Base-by-base conservation (phyloP, 768 basidiomycete genomes). In the Sarcodon sp. region DNA sequence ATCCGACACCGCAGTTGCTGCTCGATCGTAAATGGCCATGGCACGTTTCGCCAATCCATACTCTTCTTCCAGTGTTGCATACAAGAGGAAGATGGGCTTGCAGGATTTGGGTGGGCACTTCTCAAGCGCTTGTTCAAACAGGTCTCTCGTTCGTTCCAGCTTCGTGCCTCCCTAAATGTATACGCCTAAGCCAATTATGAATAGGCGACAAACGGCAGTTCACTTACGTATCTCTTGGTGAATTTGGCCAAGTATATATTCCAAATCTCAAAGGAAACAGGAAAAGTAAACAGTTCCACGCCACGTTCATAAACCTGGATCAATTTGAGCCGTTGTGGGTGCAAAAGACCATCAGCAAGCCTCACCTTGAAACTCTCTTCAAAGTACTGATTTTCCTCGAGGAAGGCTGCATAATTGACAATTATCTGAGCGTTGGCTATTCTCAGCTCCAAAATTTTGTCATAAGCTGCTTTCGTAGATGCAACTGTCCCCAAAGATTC, bases 401-500 rank as follows among this genome's bases (percentile, higher is more conserved):
- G 67, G 74, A 98, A 99, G 4, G 86, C 79, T 2, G 96, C 93
- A 53, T 93, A 98, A 63, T 99, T 98, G 64, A 98, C 79, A 56
- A 98, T 93, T 53, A 93, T 77, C 62, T 99, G 96, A 3, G 96
- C 94, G 60, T 98, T 99, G 11, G 96, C 96, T 47, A 99, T 99
- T 47, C 91, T 83, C 53, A 99, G 73, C 53, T 97, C 92, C 57
- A 98, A 69, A 47, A 99, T 96, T 65, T 88, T 90, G 69, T 99
- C 93, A 59, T 98, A 98, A 2, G 93, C 89, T 0, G 74, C 76
- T 63, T 98, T 97, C 1, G 94, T 73, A 0, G 84, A 85, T 49
- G 94, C 91, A 13, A 96, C 85, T 0, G 90, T 82, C 1, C 94
- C 93, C 57, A 98, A 89, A 0, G 92, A 93, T 62, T 99, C 96